These are phyloP conservation scores for Entonaema liquescens DNA, from an alignment of 495 filamentous ascomycete species.

Conservation along the genomic window DNA sequence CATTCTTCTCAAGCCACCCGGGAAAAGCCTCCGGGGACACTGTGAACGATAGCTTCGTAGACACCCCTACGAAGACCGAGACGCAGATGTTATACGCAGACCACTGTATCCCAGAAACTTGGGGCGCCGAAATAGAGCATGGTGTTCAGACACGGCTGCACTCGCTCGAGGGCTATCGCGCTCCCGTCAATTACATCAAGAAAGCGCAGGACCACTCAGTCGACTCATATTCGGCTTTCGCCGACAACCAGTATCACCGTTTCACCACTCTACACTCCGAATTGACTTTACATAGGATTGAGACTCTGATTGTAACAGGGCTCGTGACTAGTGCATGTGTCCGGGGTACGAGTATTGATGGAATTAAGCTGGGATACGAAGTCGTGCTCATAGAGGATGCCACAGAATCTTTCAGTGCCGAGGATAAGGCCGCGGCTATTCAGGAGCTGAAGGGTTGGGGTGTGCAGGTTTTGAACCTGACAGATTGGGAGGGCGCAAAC, in stretches of 20 bases:
- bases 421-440: constrained; percentile 38
- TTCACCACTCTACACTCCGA: constrained; percentile 47
- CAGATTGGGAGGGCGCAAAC: constrained; percentile 39
- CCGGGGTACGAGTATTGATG: constrained; percentile 46
- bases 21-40: constrained; percentile 25
- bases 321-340: constrained; percentile 46
- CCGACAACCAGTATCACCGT: constrained; percentile 47
- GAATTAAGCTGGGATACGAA: constrained; percentile 45
- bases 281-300: constrained; percentile 39
- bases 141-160: constrained; percentile 41
- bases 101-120: constrained; percentile 45
- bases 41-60: constrained; percentile 39
- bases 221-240: constrained; percentile 46
- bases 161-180: constrained; percentile 39
- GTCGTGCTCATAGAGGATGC: constrained; percentile 45
- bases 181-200: constrained; percentile 46
- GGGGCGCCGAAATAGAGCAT: constrained; percentile 43
- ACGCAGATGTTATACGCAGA: constrained; percentile 42
- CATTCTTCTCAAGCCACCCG: constrained; percentile 38
- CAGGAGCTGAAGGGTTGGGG: constrained; percentile 43
- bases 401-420: constrained; percentile 35
- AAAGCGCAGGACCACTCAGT: constrained; percentile 47
- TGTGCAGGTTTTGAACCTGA: constrained; percentile 42
- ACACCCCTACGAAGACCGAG: constrained; percentile 37
- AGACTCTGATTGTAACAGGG: constrained; percentile 42